Percentiles rank a stretch among this genome's conserved stretches.
phyloP scores from a whole-genome alignment of 1,284 basidiomycete genomes.

The Ustilago nuda region DNA sequence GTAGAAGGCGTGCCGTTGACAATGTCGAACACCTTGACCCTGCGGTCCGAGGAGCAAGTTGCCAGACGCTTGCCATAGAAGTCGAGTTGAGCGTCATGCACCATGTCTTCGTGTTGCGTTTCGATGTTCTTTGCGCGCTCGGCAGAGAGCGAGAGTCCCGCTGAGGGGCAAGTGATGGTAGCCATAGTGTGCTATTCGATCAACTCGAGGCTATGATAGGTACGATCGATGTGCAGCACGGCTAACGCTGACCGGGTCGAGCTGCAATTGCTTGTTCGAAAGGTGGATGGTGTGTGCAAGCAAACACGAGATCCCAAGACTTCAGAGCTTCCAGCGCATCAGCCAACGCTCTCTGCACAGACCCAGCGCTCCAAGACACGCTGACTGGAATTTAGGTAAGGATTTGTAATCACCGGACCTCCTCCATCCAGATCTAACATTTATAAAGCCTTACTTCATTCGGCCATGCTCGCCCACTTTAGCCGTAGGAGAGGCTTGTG shows the following conservation, averaged over 20 bases:
- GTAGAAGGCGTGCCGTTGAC: constrained; percentile 82
- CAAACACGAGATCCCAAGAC: constrained; percentile 11
- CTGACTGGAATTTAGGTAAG: constrained; percentile 6
- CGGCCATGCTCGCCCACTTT: background rate
- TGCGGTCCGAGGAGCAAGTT: constrained; percentile 95
- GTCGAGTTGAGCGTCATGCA: constrained; percentile 95
- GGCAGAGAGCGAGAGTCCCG: constrained; percentile 46
- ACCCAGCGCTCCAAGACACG: background rate
- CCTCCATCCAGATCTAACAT: too few relatives aligned
- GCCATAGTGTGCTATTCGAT: constrained; percentile 20
- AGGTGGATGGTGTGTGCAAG: background rate
- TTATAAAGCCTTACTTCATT: too few relatives aligned
- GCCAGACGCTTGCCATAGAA: constrained; percentile 97
- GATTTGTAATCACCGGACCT: constrained; percentile 1
- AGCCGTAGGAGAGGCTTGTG: background rate
- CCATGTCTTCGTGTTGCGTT: constrained; percentile 68
- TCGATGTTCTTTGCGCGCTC: constrained; percentile 63
- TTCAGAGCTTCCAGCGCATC: constrained; percentile 37
- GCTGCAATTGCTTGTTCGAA: background rate
- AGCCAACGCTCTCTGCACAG: constrained; percentile 21
- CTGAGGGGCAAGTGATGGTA: constrained; percentile 32
- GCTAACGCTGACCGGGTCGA: background rate
- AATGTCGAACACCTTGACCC: constrained; percentile 94
- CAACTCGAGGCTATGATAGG: background rate
- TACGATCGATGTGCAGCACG: background rate